Conservation (phyloP, 768 basidiomycete species). For the Russula emetica region DNA sequence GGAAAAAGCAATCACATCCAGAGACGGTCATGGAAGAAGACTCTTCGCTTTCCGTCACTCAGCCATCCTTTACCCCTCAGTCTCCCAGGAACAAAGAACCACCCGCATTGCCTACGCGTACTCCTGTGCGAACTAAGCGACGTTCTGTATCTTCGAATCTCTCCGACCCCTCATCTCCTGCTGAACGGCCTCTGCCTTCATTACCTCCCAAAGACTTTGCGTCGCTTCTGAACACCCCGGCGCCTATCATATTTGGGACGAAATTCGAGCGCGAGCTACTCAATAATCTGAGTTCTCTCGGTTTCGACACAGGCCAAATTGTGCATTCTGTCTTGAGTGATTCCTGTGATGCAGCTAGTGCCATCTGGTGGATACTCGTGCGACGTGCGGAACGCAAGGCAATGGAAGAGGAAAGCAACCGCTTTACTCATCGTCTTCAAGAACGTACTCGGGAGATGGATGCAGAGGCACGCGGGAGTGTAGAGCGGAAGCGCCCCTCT, state of each 20-base stretch:
- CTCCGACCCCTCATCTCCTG: conserved; percentile 56
- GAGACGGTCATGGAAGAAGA: conserved; percentile 56
- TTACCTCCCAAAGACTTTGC: conserved; percentile 54
- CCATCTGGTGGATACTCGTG: conserved; percentile 95
- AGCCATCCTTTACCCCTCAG: conserved; percentile 32
- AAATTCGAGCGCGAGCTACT: conserved; percentile 75
- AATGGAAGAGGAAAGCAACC: conserved; percentile 36
- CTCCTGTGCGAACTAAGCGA: conserved; percentile 92
- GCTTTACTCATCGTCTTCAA: conserved; percentile 16
- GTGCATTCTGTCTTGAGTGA: conserved; percentile 89
- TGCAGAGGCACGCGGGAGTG: conserved; percentile 29
- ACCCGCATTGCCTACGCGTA: conserved; percentile 67
- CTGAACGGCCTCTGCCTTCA: conserved; percentile 34
- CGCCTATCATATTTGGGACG: conserved; percentile 85
- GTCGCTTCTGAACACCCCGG: conserved; percentile 55
- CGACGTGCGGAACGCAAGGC: conserved; percentile 68
- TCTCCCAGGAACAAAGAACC: conserved; percentile 39
- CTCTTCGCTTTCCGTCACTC: conserved; percentile 19
- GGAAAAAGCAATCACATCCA: conserved; percentile 39
- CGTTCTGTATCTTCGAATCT: conserved; percentile 89
- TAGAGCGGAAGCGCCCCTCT: conserved; percentile 20
- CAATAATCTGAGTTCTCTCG: conserved; percentile 65
- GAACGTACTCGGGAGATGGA: conserved; percentile 14
- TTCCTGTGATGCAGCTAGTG: conserved; percentile 88
- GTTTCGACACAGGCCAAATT: conserved; percentile 92